Base-by-base conservation (phyloP, 2,329 filamentous ascomycete genomes). In the Alternaria ventricosa region DNA sequence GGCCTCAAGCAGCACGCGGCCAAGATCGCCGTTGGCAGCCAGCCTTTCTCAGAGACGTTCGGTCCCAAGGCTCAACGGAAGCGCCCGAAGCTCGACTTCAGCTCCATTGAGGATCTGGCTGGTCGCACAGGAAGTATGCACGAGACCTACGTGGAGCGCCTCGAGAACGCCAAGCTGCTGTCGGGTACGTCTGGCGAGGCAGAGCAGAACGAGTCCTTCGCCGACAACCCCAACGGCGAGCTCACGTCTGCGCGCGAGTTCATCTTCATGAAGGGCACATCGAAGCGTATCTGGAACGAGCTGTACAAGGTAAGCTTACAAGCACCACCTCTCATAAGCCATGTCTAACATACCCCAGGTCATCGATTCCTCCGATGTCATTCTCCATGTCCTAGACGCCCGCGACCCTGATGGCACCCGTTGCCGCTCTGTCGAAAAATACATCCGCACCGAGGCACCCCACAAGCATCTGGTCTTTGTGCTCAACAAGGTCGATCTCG, bases 401-500 rank as follows among this genome's bases (percentile, higher is more conserved):
- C 66, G 74, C 15, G 74, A 77, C 45, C 74, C 74, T 9, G 67
- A 75, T 18, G 96, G 96, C 33, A 98, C 96, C 15, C 87, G 96
- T 59, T 99, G 96, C 84, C 87, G 90, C 28, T 93, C 92, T 72
- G 90, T 97, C 23, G 92, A 99, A 79, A 97, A 97, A 78, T 98
- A 97, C 78, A 90, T 99, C 53, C 89, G 88, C 65, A 92, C 96
- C 68, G 96, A 99, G 77, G 95, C 94, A 15, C 93, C 94, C 8
- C 96, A 99, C 82, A 99, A 99, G 84, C 95, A 98, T 79, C 84
- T 99, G 60, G 88, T 96, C 23, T 96, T 96, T 73, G 88, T 97
- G 1, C 79, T 97, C 55, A 97, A 97, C 83, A 97, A 97, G 84
- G 93, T 92, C 74, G 96, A 99, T 80, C 83, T 99, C 72, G 92